Base-by-base conservation (phyloP, 2,329 filamentous ascomycete genomes). In the Colletotrichum spinosum region DNA sequence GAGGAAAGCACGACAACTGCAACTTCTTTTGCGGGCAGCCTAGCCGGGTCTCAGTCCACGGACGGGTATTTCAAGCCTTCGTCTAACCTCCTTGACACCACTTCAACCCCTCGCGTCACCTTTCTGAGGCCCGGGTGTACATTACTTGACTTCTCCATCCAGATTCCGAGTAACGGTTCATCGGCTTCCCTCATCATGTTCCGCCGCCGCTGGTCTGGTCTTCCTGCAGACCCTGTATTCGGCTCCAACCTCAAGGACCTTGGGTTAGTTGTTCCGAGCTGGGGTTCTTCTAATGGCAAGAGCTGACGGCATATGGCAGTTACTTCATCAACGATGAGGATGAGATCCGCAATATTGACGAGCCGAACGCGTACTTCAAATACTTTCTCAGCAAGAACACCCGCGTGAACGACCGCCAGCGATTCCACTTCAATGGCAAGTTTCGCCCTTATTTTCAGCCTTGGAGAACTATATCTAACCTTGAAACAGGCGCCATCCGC, bases 261-360 rank as follows among this genome's bases (percentile, higher is more conserved):
- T 4, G 94, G 93, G 91, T 95, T 80, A 71, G 83, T 44, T 6
- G 38, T 48, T 56, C 13, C 46, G 34, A 8, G n/a, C 61, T 37
- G 15, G 25, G 25, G 25, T 2, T 13, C 8, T 33, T 25, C 7
- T 2, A 5, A 3, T 10, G 10, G 37, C 9, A 17, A 7, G 34
- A 35, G 13, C 34, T 42, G 42, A 48, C 15, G 38, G 25, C 25
- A 25, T 25, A 56, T 25, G 8, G 17, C 65, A 94, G 93, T 48
- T 97, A 94, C 78, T 94, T 92, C 74, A 78, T 97, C 78, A 94
- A 92, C 70, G 84, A 89, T 0, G 77, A 88, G 0, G 92, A 95
- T 70, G 88, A 95, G 72, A 86, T 97, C 67, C 89, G 92, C 52
- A 89, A 84, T 67, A 90, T 92, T 59, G 80, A 85, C 25, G 80